Conservation (phyloP, 345 rosid genomes). For the Adansonia digitata region DNA sequence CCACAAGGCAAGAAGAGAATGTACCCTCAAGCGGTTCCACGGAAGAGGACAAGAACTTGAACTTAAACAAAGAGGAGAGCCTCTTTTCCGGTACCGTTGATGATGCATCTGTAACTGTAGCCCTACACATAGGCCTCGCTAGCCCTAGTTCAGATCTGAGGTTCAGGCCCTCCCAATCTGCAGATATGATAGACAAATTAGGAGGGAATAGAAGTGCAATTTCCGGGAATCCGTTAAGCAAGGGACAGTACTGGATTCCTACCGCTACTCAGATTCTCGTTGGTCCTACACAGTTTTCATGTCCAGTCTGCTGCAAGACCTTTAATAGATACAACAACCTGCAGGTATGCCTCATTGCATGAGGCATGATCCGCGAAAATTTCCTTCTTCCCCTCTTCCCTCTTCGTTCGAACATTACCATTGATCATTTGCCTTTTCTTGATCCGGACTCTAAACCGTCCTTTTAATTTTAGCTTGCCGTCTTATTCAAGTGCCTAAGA, state of each 20-base stretch:
- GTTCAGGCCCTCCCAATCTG: slow-evolving; percentile 14
- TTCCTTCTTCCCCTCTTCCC: not conserved
- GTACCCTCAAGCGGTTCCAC: too few relatives aligned
- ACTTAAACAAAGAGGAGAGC: too few relatives aligned
- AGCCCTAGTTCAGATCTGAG: slow-evolving; percentile 21
- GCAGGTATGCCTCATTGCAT: slow-evolving; percentile 29
- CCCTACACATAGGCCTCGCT: slow-evolving; percentile 38
- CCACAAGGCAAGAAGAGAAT: too few relatives aligned
- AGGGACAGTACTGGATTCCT: slow-evolving; percentile 57
- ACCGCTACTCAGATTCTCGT: slow-evolving; percentile 55
- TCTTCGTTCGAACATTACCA: not conserved
- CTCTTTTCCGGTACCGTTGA: not conserved
- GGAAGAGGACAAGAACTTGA: not conserved
- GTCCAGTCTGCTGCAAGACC: too few relatives aligned
- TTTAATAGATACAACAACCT: too few relatives aligned
- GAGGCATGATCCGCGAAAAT: not conserved
- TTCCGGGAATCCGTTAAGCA: slow-evolving; percentile 18
- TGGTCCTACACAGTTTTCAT: too few relatives aligned
- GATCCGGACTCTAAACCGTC: not conserved
- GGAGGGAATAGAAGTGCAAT: slow-evolving; percentile 14
- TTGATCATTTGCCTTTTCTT: not conserved
- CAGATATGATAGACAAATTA: not conserved
- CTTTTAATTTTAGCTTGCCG: not conserved
- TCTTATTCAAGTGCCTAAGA: not conserved
- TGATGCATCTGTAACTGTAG: not conserved